A percentile compares a stretch with the other conserved stretches of the same genome.
Conservation (phyloP, 73 alveolate genomes). For the Paramecium octaurelia region DNA sequence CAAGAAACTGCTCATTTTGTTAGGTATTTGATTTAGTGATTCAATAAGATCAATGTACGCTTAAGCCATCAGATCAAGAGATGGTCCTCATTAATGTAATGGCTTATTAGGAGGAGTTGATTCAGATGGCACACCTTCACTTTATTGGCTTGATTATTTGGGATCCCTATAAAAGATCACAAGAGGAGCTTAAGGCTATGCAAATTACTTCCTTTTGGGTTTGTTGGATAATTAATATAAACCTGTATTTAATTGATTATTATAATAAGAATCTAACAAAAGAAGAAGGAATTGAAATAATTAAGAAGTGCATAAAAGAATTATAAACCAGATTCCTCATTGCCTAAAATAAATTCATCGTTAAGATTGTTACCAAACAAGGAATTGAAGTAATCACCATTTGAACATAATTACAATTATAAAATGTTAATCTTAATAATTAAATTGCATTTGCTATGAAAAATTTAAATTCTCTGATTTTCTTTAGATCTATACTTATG, state of each 20-base stretch:
- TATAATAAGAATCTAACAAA: slow-evolving; percentile 74
- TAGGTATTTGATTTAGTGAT: slow-evolving; percentile 72
- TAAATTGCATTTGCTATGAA: not conserved
- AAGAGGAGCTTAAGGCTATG: slow-evolving; percentile 97
- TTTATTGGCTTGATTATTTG: slow-evolving; percentile 93
- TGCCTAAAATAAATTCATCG: slow-evolving; percentile 80
- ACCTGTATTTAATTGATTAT: slow-evolving; percentile 47
- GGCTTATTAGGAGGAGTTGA: slow-evolving; percentile 89
- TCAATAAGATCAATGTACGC: slow-evolving; percentile 50
- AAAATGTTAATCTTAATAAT: not conserved
- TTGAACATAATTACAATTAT: not conserved
- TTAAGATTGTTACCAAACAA: slow-evolving; percentile 86
- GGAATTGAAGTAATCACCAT: slow-evolving; percentile 73
- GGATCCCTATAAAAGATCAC: slow-evolving; percentile 88
- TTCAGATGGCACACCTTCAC: slow-evolving; percentile 72
- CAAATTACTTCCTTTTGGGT: slow-evolving; percentile 87
- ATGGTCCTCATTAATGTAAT: slow-evolving; percentile 87
- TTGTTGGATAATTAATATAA: slow-evolving; percentile 86
- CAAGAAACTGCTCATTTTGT: slow-evolving; percentile 89
- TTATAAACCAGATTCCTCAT: slow-evolving; percentile 85
- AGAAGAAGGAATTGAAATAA: slow-evolving; percentile 83
- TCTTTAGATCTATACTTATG: no score
- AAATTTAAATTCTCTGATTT: no score
- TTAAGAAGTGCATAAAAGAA: slow-evolving; percentile 84
- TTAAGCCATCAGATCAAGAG: slow-evolving; percentile 72